Evolutionary conservation across 345 rosid genomes (phyloP).

Genomic region (Viola odorata): DNA sequence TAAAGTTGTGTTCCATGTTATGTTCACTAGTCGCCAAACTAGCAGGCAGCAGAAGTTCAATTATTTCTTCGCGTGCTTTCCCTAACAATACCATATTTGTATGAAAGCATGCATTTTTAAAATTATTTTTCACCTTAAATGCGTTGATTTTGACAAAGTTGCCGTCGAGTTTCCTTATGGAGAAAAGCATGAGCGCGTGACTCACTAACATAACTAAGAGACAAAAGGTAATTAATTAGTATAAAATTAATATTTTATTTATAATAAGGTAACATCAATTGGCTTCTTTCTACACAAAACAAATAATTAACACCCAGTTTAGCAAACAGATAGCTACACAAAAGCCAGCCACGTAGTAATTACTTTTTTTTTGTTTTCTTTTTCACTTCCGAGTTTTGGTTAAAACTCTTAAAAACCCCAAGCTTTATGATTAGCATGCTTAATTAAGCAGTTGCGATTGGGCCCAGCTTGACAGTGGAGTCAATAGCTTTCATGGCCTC

Average conservation of each 20-base stretch:
- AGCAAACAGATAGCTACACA: background rate
- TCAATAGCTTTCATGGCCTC: conserved; percentile 72
- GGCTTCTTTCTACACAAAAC: background rate
- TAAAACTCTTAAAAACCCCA: background rate
- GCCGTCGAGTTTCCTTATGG: no score
- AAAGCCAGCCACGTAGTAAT: background rate
- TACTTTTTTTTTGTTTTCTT: background rate
- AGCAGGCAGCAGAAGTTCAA: no score
- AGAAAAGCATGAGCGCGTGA: no score
- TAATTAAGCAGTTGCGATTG: conserved; percentile 39
- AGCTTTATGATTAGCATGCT: background rate
- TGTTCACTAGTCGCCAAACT: no score
- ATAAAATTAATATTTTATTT: background rate
- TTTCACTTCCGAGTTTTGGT: background rate
- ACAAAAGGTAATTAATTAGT: background rate
- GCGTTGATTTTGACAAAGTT: no score
- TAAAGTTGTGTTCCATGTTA: no score
- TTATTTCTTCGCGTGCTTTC: no score
- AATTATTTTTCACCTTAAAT: no score
- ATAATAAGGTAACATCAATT: background rate
- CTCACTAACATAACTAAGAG: no score
- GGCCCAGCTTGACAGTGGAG: conserved; percentile 19
- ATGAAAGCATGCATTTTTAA: no score
- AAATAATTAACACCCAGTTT: background rate
- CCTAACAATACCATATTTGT: no score